Conservation (phyloP, 495 filamentous ascomycete species). For the Parathielavia appendiculata region DNA sequence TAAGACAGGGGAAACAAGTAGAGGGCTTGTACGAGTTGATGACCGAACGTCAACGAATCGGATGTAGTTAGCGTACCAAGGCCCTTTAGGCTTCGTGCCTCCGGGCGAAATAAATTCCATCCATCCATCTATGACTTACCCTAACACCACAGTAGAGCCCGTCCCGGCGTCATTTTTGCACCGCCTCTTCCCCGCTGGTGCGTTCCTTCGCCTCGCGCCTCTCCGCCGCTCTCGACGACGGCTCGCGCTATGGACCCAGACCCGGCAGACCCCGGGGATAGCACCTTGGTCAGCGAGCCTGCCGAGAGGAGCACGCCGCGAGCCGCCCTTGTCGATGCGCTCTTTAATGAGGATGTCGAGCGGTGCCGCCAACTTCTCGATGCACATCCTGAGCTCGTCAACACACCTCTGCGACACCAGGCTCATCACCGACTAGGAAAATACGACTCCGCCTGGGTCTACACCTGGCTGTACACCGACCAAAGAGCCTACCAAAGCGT, state of each 20-base stretch:
- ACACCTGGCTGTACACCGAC: not conserved
- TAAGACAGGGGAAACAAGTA: not conserved
- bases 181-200: not conserved
- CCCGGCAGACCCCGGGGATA: not conserved
- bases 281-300: constrained; percentile 2
- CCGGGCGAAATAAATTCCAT: no score
- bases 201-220: not conserved
- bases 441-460: not conserved
- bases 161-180: not conserved
- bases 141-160: no score
- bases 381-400: constrained; percentile 1
- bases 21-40: not conserved
- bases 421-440: not conserved
- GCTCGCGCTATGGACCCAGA: not conserved
- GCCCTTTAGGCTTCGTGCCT: no score
- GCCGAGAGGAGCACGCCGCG: constrained; percentile 7
- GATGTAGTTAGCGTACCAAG: not conserved
- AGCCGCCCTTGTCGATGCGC: constrained; percentile 2
- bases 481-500: not conserved
- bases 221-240: not conserved
- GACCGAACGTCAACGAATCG: not conserved
- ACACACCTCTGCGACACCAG: not conserved
- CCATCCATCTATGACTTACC: no score
- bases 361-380: constrained; percentile 4
- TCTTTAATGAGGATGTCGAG: constrained; percentile 2